phyloP scores from a whole-genome alignment of 2,329 filamentous ascomycete genomes.

The Verticillium dahliae region DNA sequence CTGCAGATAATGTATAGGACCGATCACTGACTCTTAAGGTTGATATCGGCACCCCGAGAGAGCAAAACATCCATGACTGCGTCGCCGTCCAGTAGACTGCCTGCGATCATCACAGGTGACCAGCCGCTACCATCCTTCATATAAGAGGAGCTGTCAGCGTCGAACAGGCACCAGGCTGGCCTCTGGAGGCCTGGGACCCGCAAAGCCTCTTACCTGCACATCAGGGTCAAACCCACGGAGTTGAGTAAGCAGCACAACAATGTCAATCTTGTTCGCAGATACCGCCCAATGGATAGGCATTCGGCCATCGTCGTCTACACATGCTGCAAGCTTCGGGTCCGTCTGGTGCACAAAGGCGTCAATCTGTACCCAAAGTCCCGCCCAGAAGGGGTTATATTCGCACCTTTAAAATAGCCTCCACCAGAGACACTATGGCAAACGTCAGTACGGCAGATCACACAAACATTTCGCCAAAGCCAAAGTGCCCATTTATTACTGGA shows the following conservation, averaged over 20 bases:
- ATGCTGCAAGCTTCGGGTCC: constrained; percentile 68
- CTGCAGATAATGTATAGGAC: too few species aligned
- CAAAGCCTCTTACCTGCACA: constrained; percentile 51
- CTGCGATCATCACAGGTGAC: constrained; percentile 80
- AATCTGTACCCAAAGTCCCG: not conserved
- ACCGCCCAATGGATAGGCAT: constrained; percentile 92
- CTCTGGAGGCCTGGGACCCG: not conserved
- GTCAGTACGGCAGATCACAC: not conserved
- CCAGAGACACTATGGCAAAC: constrained; percentile 48
- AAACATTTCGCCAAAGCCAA: too few species aligned
- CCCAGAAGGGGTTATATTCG: constrained; percentile 6
- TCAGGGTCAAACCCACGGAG: constrained; percentile 76
- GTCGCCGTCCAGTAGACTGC: constrained; percentile 66
- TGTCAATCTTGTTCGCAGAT: constrained; percentile 71
- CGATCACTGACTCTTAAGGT: constrained; percentile 55
- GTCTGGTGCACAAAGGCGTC: constrained; percentile 38
- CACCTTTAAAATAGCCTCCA: constrained; percentile 52
- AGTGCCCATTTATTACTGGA: not conserved
- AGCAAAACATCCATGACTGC: constrained; percentile 62
- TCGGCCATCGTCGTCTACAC: constrained; percentile 78
- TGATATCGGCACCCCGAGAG: constrained; percentile 63
- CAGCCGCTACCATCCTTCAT: constrained; percentile 67
- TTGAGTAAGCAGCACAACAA: constrained; percentile 66
- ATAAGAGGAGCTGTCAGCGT: not conserved
- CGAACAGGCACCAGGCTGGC: not conserved